Base-by-base conservation (phyloP, 2,329 filamentous ascomycete genomes). In the Trichoderma sp. region DNA sequence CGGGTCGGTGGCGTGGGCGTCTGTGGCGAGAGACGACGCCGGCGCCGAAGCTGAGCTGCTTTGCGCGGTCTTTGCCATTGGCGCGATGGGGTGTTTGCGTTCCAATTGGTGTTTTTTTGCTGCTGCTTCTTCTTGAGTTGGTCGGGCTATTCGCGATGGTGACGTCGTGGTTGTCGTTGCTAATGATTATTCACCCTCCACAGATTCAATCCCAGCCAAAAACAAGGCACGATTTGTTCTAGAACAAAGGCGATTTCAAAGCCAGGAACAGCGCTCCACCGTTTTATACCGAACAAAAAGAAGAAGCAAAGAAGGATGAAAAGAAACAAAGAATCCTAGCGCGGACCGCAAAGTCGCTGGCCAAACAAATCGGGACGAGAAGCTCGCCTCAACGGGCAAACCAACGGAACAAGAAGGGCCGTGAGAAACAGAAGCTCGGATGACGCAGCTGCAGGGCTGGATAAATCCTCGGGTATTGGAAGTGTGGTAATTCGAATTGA, bases 1-100 rank as follows among this genome's bases (percentile, higher is more conserved):
- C 34, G 94, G 93, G 75, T 97, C 94, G 28, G 88, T 90, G 49
- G 81, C 74, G 69, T 83, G 80, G 74, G 87, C 76, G 73, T 81
- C 78, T 55, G 75, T 75, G 60, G 70, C 70, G 56, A 72, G 64
- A 13, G 76, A 73, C 69, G 73, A 70, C 69, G 66, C 70, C 59
- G 74, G 46, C 37, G 59, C 30, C 24, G 52, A 55, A 26, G 66
- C 30, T 5, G 58, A 11, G 21, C 54, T 37, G 28, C 55, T 34
- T 21, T 43, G 59, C 26, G 55, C 60, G 58, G 65, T 11, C 67
- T 63, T 63, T 66, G 69, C 65, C 69, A 68, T 70, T 24, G 18
- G 59, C 37, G 39, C 54, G 39, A 59, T 32, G 8, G 37, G 24
- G 13, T 43, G 30, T 4, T 43, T 3, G 37, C 16, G 39, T 6